A percentile compares a stretch with the other conserved stretches of the same genome.
These are phyloP conservation scores for Biscogniauxia marginata DNA, from an alignment of 2,329 filamentous ascomycete species.

Conservation along the genomic window DNA sequence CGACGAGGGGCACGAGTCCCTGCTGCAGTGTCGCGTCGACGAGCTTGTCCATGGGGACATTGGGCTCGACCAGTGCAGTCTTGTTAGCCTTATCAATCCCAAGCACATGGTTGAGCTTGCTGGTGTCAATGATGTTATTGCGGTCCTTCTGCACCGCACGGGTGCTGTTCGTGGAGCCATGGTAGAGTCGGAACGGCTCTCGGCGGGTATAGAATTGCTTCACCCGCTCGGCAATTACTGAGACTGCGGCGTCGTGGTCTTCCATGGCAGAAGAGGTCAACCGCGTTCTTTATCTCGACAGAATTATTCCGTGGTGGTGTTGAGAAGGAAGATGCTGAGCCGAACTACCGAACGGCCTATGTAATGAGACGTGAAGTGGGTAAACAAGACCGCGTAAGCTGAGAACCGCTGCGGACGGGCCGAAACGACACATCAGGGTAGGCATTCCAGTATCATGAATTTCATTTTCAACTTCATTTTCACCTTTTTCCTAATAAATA, in stretches of 20 bases:
- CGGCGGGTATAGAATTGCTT: conserved; percentile 42
- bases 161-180: conserved; percentile 76
- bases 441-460: neutral
- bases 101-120: conserved; percentile 61
- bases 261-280: conserved; percentile 34
- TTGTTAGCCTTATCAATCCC: conserved; percentile 51
- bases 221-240: conserved; percentile 42
- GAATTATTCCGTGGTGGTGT: neutral
- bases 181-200: conserved; percentile 69
- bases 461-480: no score
- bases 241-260: conserved; percentile 44
- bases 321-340: neutral
- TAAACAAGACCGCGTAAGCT: no score
- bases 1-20: conserved; percentile 61
- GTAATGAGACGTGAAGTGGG: neutral
- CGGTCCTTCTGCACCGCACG: conserved; percentile 51
- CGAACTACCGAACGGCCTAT: neutral
- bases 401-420: neutral
- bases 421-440: neutral
- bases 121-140: conserved; percentile 65
- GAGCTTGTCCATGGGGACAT: conserved; percentile 66
- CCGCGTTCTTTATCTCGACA: no score
- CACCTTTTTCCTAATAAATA: no score
- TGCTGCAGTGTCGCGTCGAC: conserved; percentile 56
- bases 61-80: conserved; percentile 67